Evolutionary conservation across 1,284 basidiomycete genomes (phyloP).

Genomic region (Singerocomus inundabilis): DNA sequence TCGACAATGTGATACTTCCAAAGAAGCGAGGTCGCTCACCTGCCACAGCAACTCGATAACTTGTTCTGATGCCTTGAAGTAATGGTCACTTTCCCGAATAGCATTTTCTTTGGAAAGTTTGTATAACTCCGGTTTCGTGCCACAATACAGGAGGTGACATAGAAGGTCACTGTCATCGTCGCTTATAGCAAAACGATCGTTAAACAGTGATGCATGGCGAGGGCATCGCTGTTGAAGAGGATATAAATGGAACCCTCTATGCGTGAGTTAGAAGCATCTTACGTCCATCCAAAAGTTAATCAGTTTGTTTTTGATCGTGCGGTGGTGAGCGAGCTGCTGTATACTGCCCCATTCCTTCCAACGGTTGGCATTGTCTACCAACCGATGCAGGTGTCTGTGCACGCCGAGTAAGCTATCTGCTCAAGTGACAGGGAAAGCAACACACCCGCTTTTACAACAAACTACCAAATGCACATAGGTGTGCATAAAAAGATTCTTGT

Average conservation of each 20-base stretch:
- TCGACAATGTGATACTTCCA: background rate
- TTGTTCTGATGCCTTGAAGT: conserved; percentile 12
- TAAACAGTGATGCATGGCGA: conserved; percentile 9
- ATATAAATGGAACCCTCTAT: background rate
- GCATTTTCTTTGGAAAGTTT: conserved; percentile 1
- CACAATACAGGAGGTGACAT: conserved; percentile 24
- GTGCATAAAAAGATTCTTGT: conserved; percentile 28
- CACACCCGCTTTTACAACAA: conserved; percentile 15
- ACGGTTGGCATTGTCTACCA: conserved; percentile 4
- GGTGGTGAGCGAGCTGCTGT: conserved; percentile 20
- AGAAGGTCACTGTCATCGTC: conserved; percentile 23
- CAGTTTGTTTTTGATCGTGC: conserved; percentile 15
- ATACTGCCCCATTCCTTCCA: conserved; percentile 23
- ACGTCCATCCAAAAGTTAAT: conserved; percentile 10
- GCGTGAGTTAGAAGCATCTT: background rate
- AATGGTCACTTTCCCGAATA: background rate
- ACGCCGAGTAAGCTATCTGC: background rate
- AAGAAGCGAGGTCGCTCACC: conserved; percentile 11
- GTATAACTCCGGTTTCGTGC: conserved; percentile 18
- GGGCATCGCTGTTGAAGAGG: conserved; percentile 14
- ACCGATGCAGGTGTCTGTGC: conserved; percentile 8
- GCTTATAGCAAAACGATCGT: background rate
- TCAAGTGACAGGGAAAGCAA: background rate
- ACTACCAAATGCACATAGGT: conserved; percentile 23
- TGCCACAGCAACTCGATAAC: conserved; percentile 28